These are phyloP conservation scores for Scutellaria baicalensis DNA, from an alignment of 257 asterid genomes.

Conservation along the genomic window DNA sequence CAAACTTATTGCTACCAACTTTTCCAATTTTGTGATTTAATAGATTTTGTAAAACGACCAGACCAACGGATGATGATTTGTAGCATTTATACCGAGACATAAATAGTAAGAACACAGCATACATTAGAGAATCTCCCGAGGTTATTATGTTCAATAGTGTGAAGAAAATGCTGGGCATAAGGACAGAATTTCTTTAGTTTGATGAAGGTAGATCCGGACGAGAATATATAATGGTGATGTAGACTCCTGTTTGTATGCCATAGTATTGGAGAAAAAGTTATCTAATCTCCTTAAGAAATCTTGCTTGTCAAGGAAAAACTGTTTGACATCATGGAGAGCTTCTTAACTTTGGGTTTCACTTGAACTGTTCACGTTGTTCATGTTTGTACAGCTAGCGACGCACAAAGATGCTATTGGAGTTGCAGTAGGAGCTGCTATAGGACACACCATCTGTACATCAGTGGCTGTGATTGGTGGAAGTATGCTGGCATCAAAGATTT, in stretches of 20 bases:
- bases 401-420: slow-evolving; percentile 95
- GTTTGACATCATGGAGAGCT: not conserved
- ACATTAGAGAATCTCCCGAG: not conserved
- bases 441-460: slow-evolving; percentile 89
- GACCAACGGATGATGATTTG: too few relatives aligned
- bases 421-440: slow-evolving; percentile 73
- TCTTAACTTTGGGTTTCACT: too few relatives aligned
- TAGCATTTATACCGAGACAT: too few relatives aligned
- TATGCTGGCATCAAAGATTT: slow-evolving; percentile 92
- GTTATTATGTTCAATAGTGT: not conserved
- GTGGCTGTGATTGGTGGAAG: slow-evolving; percentile 96
- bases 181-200: not conserved
- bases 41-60: too few relatives aligned
- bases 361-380: not conserved
- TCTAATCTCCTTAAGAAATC: too few relatives aligned
- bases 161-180: not conserved
- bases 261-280: too few relatives aligned
- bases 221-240: too few relatives aligned
- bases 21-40: too few relatives aligned
- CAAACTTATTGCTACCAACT: too few relatives aligned
- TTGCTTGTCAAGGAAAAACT: not conserved
- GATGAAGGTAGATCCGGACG: too few relatives aligned
- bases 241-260: too few relatives aligned
- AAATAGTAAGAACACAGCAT: too few relatives aligned
- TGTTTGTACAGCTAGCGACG: slow-evolving; percentile 66